Conservation (phyloP, 345 rosid species). For the Balakata baccata region DNA sequence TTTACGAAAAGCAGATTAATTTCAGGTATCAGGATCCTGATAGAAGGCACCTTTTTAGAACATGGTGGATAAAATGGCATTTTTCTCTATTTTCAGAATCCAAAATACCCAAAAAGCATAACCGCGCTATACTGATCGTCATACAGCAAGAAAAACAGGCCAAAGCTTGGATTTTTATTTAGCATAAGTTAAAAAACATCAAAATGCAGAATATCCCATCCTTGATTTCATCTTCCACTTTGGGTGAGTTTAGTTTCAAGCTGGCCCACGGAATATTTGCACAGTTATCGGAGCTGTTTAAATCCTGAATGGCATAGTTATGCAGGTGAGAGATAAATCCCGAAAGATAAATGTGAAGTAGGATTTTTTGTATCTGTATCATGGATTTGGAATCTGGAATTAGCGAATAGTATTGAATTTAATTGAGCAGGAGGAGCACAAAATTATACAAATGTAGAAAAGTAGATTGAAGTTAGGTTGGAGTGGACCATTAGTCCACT, state of each 20-base stretch:
- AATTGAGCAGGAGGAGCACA: too few relatives aligned
- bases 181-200: not conserved
- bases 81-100: too few relatives aligned
- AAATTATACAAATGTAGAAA: too few relatives aligned
- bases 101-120: too few relatives aligned
- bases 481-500: slow-evolving; percentile 43
- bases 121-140: too few relatives aligned
- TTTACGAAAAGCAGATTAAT: too few relatives aligned
- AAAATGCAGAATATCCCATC: not conserved
- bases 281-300: not conserved
- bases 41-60: too few relatives aligned
- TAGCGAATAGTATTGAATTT: too few relatives aligned
- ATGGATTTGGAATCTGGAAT: not conserved
- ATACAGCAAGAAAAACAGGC: too few relatives aligned
- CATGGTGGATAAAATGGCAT: too few relatives aligned
- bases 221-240: slow-evolving; percentile 15
- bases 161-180: not conserved
- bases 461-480: not conserved
- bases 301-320: not conserved
- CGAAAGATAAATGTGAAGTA: not conserved
- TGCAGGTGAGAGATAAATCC: not conserved
- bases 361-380: not conserved
- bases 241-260: slow-evolving; percentile 15
- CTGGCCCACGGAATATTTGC: slow-evolving; percentile 20
- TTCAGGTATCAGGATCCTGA: too few relatives aligned